Percentiles rank a stretch among this genome's conserved stretches.
These are phyloP conservation scores for Sonneratia alba DNA, from an alignment of 345 rosid genomes.

Conservation along the genomic window DNA sequence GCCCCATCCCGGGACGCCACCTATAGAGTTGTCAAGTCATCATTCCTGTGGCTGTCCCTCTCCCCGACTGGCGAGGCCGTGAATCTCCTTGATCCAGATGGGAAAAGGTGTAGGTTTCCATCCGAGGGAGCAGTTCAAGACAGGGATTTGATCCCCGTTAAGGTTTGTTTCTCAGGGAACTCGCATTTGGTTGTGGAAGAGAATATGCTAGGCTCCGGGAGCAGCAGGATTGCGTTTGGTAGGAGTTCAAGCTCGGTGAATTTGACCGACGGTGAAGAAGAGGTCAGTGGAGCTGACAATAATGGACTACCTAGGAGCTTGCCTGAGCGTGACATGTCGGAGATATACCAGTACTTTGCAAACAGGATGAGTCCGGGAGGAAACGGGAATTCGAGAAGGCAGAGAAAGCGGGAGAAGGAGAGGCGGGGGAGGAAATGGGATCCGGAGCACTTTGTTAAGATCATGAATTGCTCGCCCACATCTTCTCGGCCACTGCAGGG, in stretches of 20 bases:
- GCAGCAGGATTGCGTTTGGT: not conserved
- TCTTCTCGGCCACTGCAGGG: conserved; percentile 69
- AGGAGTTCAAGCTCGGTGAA: conserved; percentile 34
- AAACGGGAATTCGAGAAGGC: conserved; percentile 53
- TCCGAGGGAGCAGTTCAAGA: conserved; percentile 10
- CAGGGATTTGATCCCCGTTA: conserved; percentile 44
- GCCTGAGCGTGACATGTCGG: conserved; percentile 45
- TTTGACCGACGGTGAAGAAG: conserved; percentile 31
- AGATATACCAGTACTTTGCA: conserved; percentile 69
- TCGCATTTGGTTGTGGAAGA: conserved; percentile 67
- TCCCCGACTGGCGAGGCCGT: conserved; percentile 44
- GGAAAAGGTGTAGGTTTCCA: conserved; percentile 21
- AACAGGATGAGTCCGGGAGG: conserved; percentile 61
- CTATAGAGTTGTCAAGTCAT: conserved; percentile 37
- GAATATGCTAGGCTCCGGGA: conserved; percentile 13
- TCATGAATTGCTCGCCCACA: conserved; percentile 57
- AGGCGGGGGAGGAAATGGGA: conserved; percentile 69
- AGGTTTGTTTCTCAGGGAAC: conserved; percentile 60
- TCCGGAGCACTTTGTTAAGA: conserved; percentile 75
- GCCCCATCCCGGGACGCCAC: conserved; percentile 36
- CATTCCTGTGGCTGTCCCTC: conserved; percentile 54
- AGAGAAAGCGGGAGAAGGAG: conserved; percentile 71
- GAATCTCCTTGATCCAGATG: conserved; percentile 46
- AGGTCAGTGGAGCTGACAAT: conserved; percentile 19
- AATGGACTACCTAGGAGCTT: conserved; percentile 32